A percentile compares a stretch with the other conserved stretches of the same genome.
These are phyloP conservation scores for Boletus barrowsii DNA, from an alignment of 768 basidiomycete species.

Conservation along the genomic window DNA sequence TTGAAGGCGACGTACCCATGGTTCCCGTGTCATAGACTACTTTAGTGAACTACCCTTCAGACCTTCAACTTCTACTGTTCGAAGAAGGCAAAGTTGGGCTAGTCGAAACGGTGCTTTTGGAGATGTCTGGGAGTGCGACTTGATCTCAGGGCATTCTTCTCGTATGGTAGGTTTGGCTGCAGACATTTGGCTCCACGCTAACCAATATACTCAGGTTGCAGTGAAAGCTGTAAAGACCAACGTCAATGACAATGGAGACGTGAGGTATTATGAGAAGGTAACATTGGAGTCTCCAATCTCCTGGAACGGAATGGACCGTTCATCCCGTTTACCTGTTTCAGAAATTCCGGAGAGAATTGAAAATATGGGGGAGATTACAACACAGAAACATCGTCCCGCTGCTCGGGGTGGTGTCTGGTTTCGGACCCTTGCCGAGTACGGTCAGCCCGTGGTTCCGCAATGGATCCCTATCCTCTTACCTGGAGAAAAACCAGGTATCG, in stretches of 20 bases:
- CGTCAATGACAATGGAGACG: background rate
- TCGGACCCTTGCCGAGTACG: constrained; percentile 30
- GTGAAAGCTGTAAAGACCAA: constrained; percentile 17
- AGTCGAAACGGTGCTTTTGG: constrained; percentile 14
- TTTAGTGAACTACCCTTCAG: constrained; percentile 7
- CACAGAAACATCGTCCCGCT: constrained; percentile 31
- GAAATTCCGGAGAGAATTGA: constrained; percentile 31
- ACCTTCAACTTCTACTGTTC: background rate
- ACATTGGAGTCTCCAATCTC: background rate
- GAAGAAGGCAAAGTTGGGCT: constrained; percentile 4
- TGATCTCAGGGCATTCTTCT: constrained; percentile 3
- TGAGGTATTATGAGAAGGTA: constrained; percentile 13
- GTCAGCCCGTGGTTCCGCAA: constrained; percentile 34
- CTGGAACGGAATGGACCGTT: background rate
- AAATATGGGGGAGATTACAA: constrained; percentile 12
- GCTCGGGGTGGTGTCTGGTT: constrained; percentile 27
- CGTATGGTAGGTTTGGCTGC: constrained; percentile 2
- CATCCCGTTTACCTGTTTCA: background rate
- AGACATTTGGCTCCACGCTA: background rate
- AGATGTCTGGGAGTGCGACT: constrained; percentile 25
- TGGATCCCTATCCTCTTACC: constrained; percentile 24
- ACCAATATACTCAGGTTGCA: constrained; percentile 13
- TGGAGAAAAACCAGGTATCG: background rate
- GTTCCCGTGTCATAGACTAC: background rate
- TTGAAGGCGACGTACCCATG: background rate